A percentile compares a stretch with the other conserved stretches of the same genome.
phyloP scores from a whole-genome alignment of 2,329 filamentous ascomycete genomes.

The Diplodia intermedia region DNA sequence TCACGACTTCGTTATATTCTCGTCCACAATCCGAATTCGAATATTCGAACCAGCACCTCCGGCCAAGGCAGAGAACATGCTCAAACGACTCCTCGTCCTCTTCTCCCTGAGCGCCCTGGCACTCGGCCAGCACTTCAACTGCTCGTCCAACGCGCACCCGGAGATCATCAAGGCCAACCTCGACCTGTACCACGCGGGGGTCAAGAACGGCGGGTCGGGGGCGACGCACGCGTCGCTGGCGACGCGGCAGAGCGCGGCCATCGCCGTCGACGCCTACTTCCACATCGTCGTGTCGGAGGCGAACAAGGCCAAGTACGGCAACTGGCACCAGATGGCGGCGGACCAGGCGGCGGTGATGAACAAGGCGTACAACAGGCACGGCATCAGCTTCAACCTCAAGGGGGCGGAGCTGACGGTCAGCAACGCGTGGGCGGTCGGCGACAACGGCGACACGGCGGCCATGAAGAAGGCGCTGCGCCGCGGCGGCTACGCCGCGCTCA shows the following conservation, averaged over 20 bases:
- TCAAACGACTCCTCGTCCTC: slow-evolving; percentile 44
- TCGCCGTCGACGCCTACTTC: slow-evolving; percentile 53
- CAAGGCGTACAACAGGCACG: slow-evolving; percentile 56
- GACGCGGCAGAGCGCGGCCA: slow-evolving; percentile 39
- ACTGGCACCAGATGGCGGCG: slow-evolving; percentile 45
- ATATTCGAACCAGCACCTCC: background rate
- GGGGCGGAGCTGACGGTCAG: slow-evolving; percentile 60
- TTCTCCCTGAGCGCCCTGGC: slow-evolving; percentile 41
- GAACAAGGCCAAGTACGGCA: slow-evolving; percentile 49
- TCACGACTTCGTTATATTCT: background rate
- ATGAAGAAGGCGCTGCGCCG: slow-evolving; percentile 63
- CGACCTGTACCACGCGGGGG: slow-evolving; percentile 33
- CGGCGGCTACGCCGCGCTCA: slow-evolving; percentile 62
- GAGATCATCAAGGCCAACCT: slow-evolving; percentile 50
- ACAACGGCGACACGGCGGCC: slow-evolving; percentile 51
- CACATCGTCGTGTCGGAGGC: slow-evolving; percentile 53
- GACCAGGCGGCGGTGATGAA: slow-evolving; percentile 51
- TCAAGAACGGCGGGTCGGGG: slow-evolving; percentile 38
- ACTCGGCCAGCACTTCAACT: slow-evolving; percentile 51
- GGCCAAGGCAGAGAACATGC: slow-evolving; percentile 35
- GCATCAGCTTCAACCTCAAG: slow-evolving; percentile 59
- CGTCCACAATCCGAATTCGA: background rate
- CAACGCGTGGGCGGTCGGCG: slow-evolving; percentile 61
- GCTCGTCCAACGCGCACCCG: slow-evolving; percentile 47
- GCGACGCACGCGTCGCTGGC: slow-evolving; percentile 41